A percentile compares a stretch with the other conserved stretches of the same genome.
Evolutionary conservation across 1,284 basidiomycete genomes (phyloP).

Genomic region (Apiotrichum siamense): DNA sequence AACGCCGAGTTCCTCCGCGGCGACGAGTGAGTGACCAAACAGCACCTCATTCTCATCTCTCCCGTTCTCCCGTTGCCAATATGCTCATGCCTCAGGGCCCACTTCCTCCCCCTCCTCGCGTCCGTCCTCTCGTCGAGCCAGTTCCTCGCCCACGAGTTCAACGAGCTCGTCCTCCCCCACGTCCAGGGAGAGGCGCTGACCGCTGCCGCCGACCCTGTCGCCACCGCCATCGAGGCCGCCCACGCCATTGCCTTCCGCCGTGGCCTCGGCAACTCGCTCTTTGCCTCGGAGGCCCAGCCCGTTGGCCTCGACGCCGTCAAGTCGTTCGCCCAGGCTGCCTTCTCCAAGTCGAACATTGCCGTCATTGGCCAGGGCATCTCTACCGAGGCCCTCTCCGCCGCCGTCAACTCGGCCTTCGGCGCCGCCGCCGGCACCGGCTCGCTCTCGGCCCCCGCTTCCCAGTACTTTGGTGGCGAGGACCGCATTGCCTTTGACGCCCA

Average conservation of each 20-base stretch:
- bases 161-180: slow-evolving; percentile 74
- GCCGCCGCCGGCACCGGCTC: slow-evolving; percentile 44
- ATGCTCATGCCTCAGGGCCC: slow-evolving; percentile 53
- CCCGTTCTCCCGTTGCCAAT: too few relatives aligned
- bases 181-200: slow-evolving; percentile 64
- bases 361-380: slow-evolving; percentile 81
- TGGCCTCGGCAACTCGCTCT: slow-evolving; percentile 82
- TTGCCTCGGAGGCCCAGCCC: slow-evolving; percentile 63
- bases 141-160: slow-evolving; percentile 77
- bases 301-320: slow-evolving; percentile 64
- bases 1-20: slow-evolving; percentile 93
- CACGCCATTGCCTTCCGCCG: slow-evolving; percentile 83
- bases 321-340: slow-evolving; percentile 63
- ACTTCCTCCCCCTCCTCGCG: slow-evolving; percentile 80
- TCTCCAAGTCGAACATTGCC: slow-evolving; percentile 71
- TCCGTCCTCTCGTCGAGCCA: slow-evolving; percentile 75
- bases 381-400: slow-evolving; percentile 59
- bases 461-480: slow-evolving; percentile 80
- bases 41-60: too few relatives aligned
- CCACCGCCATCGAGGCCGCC: slow-evolving; percentile 61
- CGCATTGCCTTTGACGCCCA: slow-evolving; percentile 57
- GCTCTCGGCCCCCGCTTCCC: slow-evolving; percentile 27
- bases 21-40: slow-evolving; percentile 96
- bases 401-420: slow-evolving; percentile 66
- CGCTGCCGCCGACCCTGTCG: slow-evolving; percentile 59